These are phyloP conservation scores for Plasmodium vivax DNA, from an alignment of 169 alveolate species.

Conservation along the genomic window DNA sequence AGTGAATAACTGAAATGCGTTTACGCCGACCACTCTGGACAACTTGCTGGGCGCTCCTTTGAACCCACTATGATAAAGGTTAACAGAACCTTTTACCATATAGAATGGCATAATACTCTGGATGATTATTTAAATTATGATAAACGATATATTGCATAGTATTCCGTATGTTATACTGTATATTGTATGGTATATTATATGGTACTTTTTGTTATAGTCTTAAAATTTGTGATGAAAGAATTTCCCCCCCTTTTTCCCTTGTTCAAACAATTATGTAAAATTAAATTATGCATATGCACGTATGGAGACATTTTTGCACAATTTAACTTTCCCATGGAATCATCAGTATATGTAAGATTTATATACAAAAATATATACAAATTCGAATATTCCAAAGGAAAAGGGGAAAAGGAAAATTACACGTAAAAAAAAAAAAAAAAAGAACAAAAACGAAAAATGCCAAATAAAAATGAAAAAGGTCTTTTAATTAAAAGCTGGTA, in stretches of 20 bases:
- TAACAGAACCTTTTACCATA: neutral
- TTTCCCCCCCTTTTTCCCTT: neutral
- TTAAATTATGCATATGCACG: neutral
- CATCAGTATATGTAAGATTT: neutral
- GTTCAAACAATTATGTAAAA: neutral
- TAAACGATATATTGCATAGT: neutral
- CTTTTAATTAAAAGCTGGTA: neutral
- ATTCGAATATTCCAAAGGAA: neutral
- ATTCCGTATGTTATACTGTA: neutral
- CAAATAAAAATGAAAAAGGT: neutral
- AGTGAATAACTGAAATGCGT: neutral
- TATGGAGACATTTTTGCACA: neutral
- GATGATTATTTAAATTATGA: neutral
- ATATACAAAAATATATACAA: neutral
- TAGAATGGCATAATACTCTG: neutral
- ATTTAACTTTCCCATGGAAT: neutral
- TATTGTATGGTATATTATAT: no score
- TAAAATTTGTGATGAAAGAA: neutral
- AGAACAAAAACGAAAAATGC: neutral
- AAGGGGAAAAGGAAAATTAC: neutral
- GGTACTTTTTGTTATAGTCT: neutral
- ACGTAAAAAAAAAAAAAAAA: neutral
- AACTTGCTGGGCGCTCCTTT: neutral
- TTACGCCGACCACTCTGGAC: neutral
- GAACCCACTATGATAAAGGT: neutral